Base-by-base conservation (phyloP, 106 monocot species). In the Apostasia ramifera region DNA sequence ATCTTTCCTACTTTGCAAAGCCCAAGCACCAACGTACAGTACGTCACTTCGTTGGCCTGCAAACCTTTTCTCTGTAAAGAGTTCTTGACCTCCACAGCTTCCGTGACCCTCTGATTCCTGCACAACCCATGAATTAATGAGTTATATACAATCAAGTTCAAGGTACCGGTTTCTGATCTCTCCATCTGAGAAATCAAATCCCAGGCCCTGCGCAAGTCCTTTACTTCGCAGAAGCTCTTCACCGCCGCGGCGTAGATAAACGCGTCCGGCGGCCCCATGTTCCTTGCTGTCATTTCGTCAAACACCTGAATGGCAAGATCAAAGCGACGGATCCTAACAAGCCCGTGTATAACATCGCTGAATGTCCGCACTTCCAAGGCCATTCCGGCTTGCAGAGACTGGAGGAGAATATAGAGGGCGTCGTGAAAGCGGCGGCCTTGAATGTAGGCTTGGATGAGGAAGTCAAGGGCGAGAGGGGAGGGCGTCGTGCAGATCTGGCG, bases 121-220 rank as follows among this genome's bases (percentile, higher is more conserved):
- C 95, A 97, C 53, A 97, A 72, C 39, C 92, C 95, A 73, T 92
- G 89, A n/a, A 97, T 79, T 50, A 91, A 67, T 44, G 85, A 77
- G 73, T 92, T 97, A 66, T 97, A 92, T 1, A 81, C 70, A 1
- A 84, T 78, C 61, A 85, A 76, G 26, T 69, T 85, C 12, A 71
- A 75, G 46, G 68, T 68, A 66, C 63, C 50, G 13, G 73, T 12
- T 14, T 63, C 72, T 46, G 66, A 53, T 4, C 42, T 62, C 68
- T 90, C 94, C 83, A 87, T 87, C 47, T 55, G 55, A 8, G 2
- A 61, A 52, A 94, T 54, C 15, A 79, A 14, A 43, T 81, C 78
- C 63, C 78, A 70, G 2, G 89, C 95, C 57, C 68, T 69, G 26
- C 45, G 60, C 44, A 91, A 76, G 74, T 92, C 70, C 57, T 74